Evolutionary conservation across 495 filamentous ascomycete species (phyloP), one percentile per base, ranked within the genome.

Genomic region (Aspergillus bertholletiae): DNA sequence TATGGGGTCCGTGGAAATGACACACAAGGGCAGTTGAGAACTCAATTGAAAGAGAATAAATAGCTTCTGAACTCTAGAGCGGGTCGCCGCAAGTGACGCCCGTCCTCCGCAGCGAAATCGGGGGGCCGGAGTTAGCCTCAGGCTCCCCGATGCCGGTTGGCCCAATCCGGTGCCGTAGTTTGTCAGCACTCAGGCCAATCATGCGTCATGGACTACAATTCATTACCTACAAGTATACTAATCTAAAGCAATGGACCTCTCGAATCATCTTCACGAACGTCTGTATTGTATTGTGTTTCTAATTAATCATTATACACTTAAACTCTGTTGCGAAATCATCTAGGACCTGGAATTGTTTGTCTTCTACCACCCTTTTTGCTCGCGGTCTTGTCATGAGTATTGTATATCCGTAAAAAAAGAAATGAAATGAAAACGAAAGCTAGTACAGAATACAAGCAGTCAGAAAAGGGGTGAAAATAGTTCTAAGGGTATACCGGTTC

Each of bases 121-220:
- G 61, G 56, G 56, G 53, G 6, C 46, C 69, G 65, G 66, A 71
- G 60, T 66, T 62, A 53, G 46, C 26, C 54, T 41, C 17, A 18
- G 40, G 37, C 65, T 69, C 66, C 69, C 67, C 60, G 53, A 28
- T 45, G 53, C 26, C 26, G 26, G 8, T 28, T 28, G 26, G 26
- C 51, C 67, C 68, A 69, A 72, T 69, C 62, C 57, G 1, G 8
- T 23, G 7, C 9, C 53, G 21, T 27, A 13, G 53, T 62, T 69
- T 64, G 60, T 67, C 60, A 68, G 50, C 45, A 18, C 0, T 13
- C 23, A 23, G n/a, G n/a, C 37, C 27, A 49, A 44, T 32, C 22
- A 48, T 2, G 11, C 41, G 12, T 26, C 26, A 12, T 26, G 51
- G n/a, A 30, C 27, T 20, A 51, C 27, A 18, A 51, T 37, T 37